These are phyloP conservation scores for Leucosporidium yakuticum DNA, from an alignment of 768 basidiomycete species.

Conservation along the genomic window DNA sequence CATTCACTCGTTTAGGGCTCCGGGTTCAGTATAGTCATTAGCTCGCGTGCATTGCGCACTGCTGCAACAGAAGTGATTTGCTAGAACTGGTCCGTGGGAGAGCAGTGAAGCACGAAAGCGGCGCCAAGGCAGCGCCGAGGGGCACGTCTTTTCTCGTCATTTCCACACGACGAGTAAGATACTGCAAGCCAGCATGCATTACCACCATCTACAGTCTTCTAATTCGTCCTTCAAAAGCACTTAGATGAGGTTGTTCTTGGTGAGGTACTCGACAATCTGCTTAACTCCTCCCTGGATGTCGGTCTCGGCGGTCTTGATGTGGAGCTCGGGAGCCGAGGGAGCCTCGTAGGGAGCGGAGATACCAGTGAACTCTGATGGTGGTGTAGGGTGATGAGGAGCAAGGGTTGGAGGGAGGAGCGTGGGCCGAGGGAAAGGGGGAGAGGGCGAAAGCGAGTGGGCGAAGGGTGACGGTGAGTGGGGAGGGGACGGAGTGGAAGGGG, in stretches of 20 bases:
- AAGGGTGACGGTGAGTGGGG: no score
- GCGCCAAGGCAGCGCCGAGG: no score
- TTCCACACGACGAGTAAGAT: no score
- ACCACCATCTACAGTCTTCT: no score
- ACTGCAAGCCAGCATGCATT: no score
- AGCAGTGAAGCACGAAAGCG: no score
- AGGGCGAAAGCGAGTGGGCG: background rate
- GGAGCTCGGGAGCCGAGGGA: constrained; percentile 77
- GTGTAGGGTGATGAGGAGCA: background rate
- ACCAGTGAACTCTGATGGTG: constrained; percentile 80
- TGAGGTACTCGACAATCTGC: constrained; percentile 72
- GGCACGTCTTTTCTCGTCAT: no score
- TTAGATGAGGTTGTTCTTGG: constrained; percentile 47
- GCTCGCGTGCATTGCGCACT: no score
- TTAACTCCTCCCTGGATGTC: constrained; percentile 72
- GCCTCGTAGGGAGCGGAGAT: constrained; percentile 95
- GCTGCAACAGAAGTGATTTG: no score
- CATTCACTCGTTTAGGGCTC: no score
- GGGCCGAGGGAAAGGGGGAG: background rate
- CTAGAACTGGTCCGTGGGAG: no score
- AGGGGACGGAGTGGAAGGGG: background rate
- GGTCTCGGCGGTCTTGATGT: constrained; percentile 77
- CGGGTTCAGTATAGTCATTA: no score
- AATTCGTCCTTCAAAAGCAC: background rate
- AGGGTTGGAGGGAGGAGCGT: background rate